Conservation (phyloP, 192 early-diverging fungal species). For the Linnemannia hyalina region DNA sequence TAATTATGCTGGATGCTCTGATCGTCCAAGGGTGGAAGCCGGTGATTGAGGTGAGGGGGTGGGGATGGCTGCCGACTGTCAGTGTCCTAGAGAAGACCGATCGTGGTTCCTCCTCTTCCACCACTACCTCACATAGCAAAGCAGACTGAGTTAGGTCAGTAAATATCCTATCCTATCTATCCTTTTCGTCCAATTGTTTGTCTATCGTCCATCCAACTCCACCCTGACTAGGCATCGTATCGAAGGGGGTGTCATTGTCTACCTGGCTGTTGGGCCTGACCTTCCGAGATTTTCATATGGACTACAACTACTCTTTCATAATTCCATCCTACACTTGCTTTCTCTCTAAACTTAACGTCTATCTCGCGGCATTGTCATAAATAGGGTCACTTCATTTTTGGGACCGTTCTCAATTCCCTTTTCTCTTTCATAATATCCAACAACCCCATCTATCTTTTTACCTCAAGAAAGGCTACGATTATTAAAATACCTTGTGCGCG, state of each 20-base stretch:
- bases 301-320: neutral
- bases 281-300: neutral
- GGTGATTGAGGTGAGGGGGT: conserved; percentile 31
- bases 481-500: no score
- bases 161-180: no score
- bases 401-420: neutral
- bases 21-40: conserved; percentile 43
- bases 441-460: neutral
- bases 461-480: no score
- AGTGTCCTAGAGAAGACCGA: conserved; percentile 8
- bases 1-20: conserved; percentile 61
- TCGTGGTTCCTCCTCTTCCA: neutral
- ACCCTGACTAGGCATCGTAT: neutral
- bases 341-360: neutral
- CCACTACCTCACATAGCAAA: neutral
- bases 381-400: neutral
- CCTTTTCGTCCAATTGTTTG: neutral
- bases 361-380: neutral
- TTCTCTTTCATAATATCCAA: neutral
- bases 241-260: neutral
- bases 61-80: conserved; percentile 43
- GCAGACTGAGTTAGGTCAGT: neutral
- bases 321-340: neutral
- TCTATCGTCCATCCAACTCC: neutral
- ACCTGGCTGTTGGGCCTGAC: neutral